Evolutionary conservation across 176 grass and related monocot genomes (phyloP).

Genomic region (Paspalum notatum): DNA sequence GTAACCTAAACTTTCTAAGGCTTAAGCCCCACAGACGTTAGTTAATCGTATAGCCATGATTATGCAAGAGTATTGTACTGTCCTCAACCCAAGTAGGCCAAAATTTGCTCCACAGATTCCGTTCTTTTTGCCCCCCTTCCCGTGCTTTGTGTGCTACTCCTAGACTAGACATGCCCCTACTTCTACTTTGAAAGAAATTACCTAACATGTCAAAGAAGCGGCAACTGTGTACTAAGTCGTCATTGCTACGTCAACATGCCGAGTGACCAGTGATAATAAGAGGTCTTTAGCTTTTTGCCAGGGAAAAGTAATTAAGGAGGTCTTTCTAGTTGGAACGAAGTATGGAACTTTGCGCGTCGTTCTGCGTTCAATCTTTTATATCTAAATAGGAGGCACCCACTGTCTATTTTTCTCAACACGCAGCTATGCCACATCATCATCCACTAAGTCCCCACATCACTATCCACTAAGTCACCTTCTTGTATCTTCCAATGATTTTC

Average conservation of each 20-base stretch:
- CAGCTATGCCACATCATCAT: too few relatives aligned
- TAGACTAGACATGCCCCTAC: background rate
- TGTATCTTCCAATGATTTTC: too few relatives aligned
- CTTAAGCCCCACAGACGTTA: background rate
- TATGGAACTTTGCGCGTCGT: too few relatives aligned
- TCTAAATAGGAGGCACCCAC: too few relatives aligned
- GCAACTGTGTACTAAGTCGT: background rate
- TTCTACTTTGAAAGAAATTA: background rate
- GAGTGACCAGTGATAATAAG: background rate
- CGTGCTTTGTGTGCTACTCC: background rate
- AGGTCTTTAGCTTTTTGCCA: background rate
- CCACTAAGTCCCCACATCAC: too few relatives aligned
- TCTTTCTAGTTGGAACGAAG: background rate
- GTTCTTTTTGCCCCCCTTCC: conserved; percentile 1
- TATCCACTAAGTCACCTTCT: too few relatives aligned
- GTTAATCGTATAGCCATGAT: conserved; percentile 9
- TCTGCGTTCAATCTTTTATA: too few relatives aligned
- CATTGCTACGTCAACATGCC: background rate
- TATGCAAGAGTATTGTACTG: background rate
- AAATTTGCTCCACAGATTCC: conserved; percentile 29
- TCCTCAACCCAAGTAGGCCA: background rate
- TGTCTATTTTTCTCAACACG: too few relatives aligned
- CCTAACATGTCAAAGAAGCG: background rate
- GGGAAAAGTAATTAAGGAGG: background rate
- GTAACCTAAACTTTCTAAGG: background rate